Conservation (phyloP, 306 rosid genomes). For the Lotus japonicus region DNA sequence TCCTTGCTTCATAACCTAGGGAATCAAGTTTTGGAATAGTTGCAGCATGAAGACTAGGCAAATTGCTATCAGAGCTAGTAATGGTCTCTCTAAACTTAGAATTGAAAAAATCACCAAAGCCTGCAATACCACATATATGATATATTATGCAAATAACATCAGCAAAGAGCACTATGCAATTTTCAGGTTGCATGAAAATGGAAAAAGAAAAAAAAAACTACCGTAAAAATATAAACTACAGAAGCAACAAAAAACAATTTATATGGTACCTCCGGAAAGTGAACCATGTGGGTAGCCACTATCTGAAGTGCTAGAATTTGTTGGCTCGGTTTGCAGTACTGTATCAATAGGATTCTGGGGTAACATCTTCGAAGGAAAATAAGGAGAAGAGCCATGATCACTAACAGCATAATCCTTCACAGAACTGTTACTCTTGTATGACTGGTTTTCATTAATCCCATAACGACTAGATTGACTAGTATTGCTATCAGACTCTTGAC, state of each 20-base stretch:
- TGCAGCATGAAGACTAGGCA: slow-evolving; percentile 30
- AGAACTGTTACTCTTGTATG: slow-evolving; percentile 32
- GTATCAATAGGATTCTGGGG: slow-evolving; percentile 50
- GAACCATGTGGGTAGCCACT: slow-evolving; percentile 31
- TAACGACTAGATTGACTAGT: slow-evolving; percentile 36
- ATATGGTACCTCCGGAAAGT: slow-evolving; percentile 48
- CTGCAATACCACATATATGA: slow-evolving; percentile 25
- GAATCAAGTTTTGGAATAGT: slow-evolving; percentile 39
- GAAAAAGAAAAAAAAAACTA: not conserved
- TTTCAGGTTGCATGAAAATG: slow-evolving; percentile 16
- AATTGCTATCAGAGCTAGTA: slow-evolving; percentile 26
- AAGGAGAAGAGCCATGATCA: slow-evolving; percentile 35
- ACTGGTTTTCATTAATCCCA: slow-evolving; percentile 37
- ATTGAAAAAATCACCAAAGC: slow-evolving; percentile 31
- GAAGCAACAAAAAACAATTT: not conserved
- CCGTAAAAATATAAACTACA: not conserved
- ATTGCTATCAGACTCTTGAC: slow-evolving; percentile 37
- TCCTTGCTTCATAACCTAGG: slow-evolving; percentile 35
- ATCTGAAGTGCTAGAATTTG: slow-evolving; percentile 30
- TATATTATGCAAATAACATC: slow-evolving; percentile 32
- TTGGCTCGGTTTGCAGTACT: slow-evolving; percentile 33
- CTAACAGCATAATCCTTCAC: slow-evolving; percentile 37
- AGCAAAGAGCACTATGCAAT: slow-evolving; percentile 19
- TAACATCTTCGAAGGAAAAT: slow-evolving; percentile 30
- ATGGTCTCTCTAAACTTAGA: slow-evolving; percentile 35